phyloP scores from a whole-genome alignment of 2,329 filamentous ascomycete species.

The Escovopsis sp. region DNA sequence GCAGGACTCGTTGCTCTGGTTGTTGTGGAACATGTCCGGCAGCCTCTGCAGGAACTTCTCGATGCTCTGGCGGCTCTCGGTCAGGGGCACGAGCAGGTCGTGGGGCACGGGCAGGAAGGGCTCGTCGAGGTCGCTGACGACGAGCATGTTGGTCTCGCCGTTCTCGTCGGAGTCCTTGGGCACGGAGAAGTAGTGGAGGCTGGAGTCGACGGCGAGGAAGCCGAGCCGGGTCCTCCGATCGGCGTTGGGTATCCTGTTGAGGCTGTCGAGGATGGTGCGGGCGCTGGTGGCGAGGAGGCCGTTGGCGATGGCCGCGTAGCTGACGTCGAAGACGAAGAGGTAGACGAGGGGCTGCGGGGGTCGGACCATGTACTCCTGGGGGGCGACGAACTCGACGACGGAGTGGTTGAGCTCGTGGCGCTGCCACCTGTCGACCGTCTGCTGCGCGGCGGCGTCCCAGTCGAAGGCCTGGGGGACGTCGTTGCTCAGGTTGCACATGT shows the following conservation, averaged over 20 bases:
- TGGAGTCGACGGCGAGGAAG: conserved; percentile 90
- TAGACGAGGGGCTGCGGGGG: conserved; percentile 93
- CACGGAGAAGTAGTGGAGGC: conserved; percentile 90
- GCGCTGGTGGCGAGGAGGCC: conserved; percentile 86
- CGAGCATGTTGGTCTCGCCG: conserved; percentile 77
- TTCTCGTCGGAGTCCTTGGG: conserved; percentile 77
- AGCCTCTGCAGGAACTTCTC: conserved; percentile 83
- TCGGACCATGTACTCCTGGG: conserved; percentile 98
- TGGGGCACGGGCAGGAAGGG: conserved; percentile 90
- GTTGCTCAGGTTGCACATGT: conserved; percentile 98
- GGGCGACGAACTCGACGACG: conserved; percentile 95
- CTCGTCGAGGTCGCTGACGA: conserved; percentile 89
- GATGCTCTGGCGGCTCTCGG: conserved; percentile 79
- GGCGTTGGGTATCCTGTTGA: conserved; percentile 96
- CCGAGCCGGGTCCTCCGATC: conserved; percentile 84
- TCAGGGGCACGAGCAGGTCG: conserved; percentile 78
- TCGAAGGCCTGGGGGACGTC: conserved; percentile 99
- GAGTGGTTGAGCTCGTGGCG: conserved; percentile 85
- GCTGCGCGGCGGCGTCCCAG: conserved; percentile 87
- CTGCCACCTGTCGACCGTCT: conserved; percentile 84
- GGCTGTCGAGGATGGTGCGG: conserved; percentile 83
- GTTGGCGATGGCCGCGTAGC: conserved; percentile 76
- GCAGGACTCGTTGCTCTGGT: conserved; percentile 75
- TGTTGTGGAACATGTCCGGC: conserved; percentile 93
- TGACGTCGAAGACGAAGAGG: conserved; percentile 89